These are phyloP conservation scores for Corchorus olitorius DNA, from an alignment of 345 rosid genomes.

Conservation along the genomic window DNA sequence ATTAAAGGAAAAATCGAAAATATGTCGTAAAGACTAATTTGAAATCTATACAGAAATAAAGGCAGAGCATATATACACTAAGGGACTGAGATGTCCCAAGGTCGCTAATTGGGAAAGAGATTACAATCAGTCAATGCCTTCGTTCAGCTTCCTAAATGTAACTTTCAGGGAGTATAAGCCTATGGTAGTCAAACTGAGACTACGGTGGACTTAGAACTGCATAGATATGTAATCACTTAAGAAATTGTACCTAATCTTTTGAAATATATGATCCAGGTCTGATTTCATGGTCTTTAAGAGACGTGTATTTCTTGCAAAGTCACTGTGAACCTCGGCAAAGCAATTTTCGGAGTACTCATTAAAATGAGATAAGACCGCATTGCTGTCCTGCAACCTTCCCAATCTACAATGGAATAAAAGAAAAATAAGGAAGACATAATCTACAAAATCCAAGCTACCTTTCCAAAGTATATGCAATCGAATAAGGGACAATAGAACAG, in stretches of 20 bases:
- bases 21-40: background rate
- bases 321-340: slow-evolving; percentile 69
- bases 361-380: slow-evolving; percentile 85
- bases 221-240: background rate
- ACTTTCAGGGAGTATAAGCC: background rate
- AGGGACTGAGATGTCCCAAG: background rate
- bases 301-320: slow-evolving; percentile 67
- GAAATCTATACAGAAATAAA: background rate
- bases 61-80: background rate
- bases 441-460: background rate
- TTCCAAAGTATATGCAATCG: background rate
- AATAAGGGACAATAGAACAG: background rate
- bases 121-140: background rate
- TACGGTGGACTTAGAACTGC: background rate
- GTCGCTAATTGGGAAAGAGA: background rate
- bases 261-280: slow-evolving; percentile 90
- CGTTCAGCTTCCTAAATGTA: background rate
- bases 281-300: slow-evolving; percentile 76
- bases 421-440: background rate
- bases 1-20: background rate
- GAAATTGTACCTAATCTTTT: slow-evolving; percentile 68
- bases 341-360: slow-evolving; percentile 86
- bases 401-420: slow-evolving; percentile 43
- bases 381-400: slow-evolving; percentile 97
- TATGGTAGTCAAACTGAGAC: background rate